These are phyloP conservation scores for Lepidium africanum DNA, from an alignment of 345 rosid species.

Conservation along the genomic window DNA sequence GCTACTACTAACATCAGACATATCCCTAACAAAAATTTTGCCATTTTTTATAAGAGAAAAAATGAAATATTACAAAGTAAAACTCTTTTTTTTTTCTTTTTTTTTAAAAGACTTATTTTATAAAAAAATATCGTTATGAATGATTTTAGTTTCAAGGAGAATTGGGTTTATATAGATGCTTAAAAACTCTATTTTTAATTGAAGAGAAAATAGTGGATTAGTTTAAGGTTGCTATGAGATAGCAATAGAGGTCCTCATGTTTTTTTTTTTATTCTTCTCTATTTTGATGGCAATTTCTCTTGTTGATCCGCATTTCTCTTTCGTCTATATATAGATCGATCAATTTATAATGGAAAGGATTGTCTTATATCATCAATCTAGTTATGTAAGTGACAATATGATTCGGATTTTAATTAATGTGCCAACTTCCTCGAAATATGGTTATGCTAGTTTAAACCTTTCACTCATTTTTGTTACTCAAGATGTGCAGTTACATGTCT, in stretches of 20 bases:
- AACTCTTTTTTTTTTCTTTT: not conserved
- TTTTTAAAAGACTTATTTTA: not conserved
- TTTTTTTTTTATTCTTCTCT: not conserved
- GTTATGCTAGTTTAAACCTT: not conserved
- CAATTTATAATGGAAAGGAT: not conserved
- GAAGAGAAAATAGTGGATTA: constrained; percentile 13
- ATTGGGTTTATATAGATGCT: constrained; percentile 9
- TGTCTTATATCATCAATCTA: not conserved
- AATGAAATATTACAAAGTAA: not conserved
- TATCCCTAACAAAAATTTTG: constrained; percentile 8
- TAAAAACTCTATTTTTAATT: not conserved
- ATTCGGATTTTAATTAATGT: not conserved
- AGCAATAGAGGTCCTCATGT: not conserved
- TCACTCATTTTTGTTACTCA: not conserved
- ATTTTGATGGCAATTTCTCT: not conserved
- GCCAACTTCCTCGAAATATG: not conserved
- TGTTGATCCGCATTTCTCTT: constrained; percentile 7
- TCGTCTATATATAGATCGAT: constrained; percentile 4
- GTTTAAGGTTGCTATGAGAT: constrained; percentile 13
- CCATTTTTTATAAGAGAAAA: constrained; percentile 7
- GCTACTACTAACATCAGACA: constrained; percentile 18
- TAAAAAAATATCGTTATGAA: not conserved
- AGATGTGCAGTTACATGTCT: not conserved
- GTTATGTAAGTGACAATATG: not conserved
- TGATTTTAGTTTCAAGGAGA: not conserved